phyloP scores from a whole-genome alignment of 2,329 filamentous ascomycete species.

The Albophoma yamanashiensis region DNA sequence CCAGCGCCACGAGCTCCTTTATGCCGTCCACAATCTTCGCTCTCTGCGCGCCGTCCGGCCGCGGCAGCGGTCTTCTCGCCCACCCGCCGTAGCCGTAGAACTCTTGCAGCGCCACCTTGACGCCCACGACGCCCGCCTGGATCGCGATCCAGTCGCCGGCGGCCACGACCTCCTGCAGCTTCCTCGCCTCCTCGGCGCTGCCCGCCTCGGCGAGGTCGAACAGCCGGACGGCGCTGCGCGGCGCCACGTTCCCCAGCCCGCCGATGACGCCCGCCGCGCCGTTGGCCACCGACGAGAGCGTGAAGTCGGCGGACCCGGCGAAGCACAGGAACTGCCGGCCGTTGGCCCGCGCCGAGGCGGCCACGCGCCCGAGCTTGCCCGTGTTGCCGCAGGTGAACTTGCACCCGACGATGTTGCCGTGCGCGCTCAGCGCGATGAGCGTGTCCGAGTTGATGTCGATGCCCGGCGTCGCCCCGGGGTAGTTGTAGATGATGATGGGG shows the following conservation, averaged over 20 bases:
- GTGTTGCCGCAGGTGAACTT: conserved; percentile 56
- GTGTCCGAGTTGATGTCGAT: conserved; percentile 47
- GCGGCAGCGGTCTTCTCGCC: conserved; percentile 52
- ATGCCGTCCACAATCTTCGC: conserved; percentile 43
- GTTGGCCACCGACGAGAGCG: conserved; percentile 55
- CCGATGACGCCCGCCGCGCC: conserved; percentile 63
- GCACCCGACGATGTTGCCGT: conserved; percentile 49
- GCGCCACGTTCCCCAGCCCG: conserved; percentile 62
- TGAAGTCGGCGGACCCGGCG: conserved; percentile 65
- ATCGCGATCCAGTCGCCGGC: conserved; percentile 60
- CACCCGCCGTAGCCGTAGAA: conserved; percentile 55
- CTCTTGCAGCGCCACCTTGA: conserved; percentile 52
- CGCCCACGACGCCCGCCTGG: conserved; percentile 56
- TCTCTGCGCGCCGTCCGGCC: conserved; percentile 46
- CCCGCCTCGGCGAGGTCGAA: conserved; percentile 49
- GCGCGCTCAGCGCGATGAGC: conserved; percentile 39
- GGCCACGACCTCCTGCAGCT: conserved; percentile 53
- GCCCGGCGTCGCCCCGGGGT: conserved; percentile 44
- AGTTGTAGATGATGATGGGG: conserved; percentile 54
- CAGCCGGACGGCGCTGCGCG: conserved; percentile 51
- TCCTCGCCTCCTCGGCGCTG: conserved; percentile 44
- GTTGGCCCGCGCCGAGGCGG: conserved; percentile 26
- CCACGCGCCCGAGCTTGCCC: conserved; percentile 43
- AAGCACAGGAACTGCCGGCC: conserved; percentile 49
- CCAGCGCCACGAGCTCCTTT: conserved; percentile 54